Base-by-base conservation (phyloP, 2,329 filamentous ascomycete genomes). In the Aureobasidium sp. region DNA sequence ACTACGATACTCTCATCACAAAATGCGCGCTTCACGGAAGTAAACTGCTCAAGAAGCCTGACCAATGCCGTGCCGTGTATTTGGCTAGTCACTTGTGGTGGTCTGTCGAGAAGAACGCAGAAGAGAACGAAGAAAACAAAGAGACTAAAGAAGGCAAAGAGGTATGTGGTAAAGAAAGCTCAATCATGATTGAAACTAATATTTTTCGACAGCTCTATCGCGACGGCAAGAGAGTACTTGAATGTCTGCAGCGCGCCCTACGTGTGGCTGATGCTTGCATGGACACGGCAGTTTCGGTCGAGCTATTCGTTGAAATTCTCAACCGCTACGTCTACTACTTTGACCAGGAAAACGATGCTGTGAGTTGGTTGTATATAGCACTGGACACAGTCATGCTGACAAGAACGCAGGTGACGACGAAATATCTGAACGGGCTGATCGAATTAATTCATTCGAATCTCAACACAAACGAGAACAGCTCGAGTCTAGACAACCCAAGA, bases 301-400 rank as follows among this genome's bases (percentile, higher is more conserved):
- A 99, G 77, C 83, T 99, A 53, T 99, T 99, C 76, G 93, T 99
- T 62, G 94, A 99, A 78, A 99, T 99, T 66, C 79, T 99, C 62
- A 97, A 99, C 75, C 87, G 94, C 75, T 99, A 99, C 73, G 92
- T 97, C 59, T 99, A 99, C 76, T 99, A 97, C 79, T 99, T 97
- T 78, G 94, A 99, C 75, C 93, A 99, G 75, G 91, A 96, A 73
- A 99, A 99, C 76, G 94, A 99, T 77, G 92, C 92, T 67, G 94
- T 84, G 75, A 76, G 82, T 75, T 25, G 29, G 9, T 31, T 34
- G 20, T 6, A 44, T 37, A 17, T 12, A 9, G 15, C 2, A 5
- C 8, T n/a, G 36, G 12, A 15, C 14, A 20, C 11, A 25, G 5
- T 6, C 9, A 39, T 42, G 51, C 56, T 64, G 14, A 34, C 17